These are phyloP conservation scores for Cyberlindnera sargentensis DNA, from an alignment of 805 yeast genomes.

Conservation along the genomic window DNA sequence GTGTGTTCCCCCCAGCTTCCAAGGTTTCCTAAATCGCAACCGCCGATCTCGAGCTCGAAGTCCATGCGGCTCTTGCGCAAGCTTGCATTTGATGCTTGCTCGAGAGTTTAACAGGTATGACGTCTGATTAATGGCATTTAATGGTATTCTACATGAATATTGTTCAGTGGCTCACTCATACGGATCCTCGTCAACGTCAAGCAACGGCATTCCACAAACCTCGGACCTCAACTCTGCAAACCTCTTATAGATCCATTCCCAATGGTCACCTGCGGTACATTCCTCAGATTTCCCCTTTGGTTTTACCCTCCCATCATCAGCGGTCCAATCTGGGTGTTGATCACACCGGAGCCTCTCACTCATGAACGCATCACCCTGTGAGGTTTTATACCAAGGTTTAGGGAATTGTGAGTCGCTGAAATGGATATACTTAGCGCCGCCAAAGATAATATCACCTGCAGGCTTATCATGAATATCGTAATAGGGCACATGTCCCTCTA, in stretches of 20 bases:
- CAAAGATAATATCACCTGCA: conserved; percentile 17
- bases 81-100: too few species aligned
- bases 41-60: too few species aligned
- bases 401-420: conserved; percentile 62
- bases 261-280: conserved; percentile 17
- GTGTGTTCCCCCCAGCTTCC: too few species aligned
- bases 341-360: conserved; percentile 12
- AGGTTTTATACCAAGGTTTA: conserved; percentile 50
- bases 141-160: too few species aligned
- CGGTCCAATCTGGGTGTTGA: conserved; percentile 9
- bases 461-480: conserved; percentile 11
- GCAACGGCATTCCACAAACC: conserved; percentile 18
- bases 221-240: conserved; percentile 16
- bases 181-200: conserved; percentile 14
- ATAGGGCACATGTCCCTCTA: conserved; percentile 14
- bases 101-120: too few species aligned
- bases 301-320: conserved; percentile 2
- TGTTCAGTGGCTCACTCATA: conserved; percentile 1
- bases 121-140: too few species aligned
- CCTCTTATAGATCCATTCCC: conserved; percentile 15
- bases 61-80: too few species aligned
- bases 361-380: conserved; percentile 10
- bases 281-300: conserved; percentile 11
- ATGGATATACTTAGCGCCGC: conserved; percentile 42
- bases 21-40: too few species aligned